Base-by-base conservation (phyloP, 495 filamentous ascomycete genomes). In the Symbiotaphrina buchneri region DNA sequence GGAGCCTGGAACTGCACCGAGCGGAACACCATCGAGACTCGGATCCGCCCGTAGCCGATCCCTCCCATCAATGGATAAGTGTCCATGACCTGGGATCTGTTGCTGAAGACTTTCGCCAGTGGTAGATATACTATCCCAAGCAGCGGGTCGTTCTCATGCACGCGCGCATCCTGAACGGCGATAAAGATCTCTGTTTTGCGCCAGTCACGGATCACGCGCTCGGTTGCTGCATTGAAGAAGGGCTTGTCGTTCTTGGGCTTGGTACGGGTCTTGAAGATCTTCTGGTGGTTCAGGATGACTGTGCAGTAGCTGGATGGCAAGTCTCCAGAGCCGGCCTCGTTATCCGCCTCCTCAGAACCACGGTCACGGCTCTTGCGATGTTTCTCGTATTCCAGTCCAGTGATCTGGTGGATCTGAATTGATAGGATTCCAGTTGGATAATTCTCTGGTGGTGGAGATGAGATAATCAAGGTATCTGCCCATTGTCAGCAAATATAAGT, bases 191-290 rank as follows among this genome's bases (percentile, higher is more conserved):
- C 70, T 13, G 66, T 55, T n/a, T 51, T 59, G 10, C 48, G 51
- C 60, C 67, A 77, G 44, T 81, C 67, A n/a, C 64, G 54, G 22
- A 79, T 55, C 26, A 77, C 71, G 2, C 69, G 56, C 39, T 81
- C 74, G 0, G 65, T 72, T n/a, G 68, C 69, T 1, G 74, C 74
- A 39, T 79, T 81, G 58, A 77, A 79, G 45, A 79, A 81, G 1
- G 74, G 74, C 35, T 73, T 75, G 1, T 66, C 58, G 33, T 73
- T 78, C 53, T 76, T 78, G 3, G 74, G 74, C 41, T 81, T 81
- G 4, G 74, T 74, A 7, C 74, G 50, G 0, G 74, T 75, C 33
- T 56, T 64, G 46, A 71, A 81, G 18, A 77, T 57, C 39, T 74
- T 77, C 28, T 59, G 56, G 35, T 79, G 68, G 40, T 79, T 74